These are phyloP conservation scores for Rhodotorula taiwanensis DNA, from an alignment of 768 basidiomycete genomes.

Conservation along the genomic window DNA sequence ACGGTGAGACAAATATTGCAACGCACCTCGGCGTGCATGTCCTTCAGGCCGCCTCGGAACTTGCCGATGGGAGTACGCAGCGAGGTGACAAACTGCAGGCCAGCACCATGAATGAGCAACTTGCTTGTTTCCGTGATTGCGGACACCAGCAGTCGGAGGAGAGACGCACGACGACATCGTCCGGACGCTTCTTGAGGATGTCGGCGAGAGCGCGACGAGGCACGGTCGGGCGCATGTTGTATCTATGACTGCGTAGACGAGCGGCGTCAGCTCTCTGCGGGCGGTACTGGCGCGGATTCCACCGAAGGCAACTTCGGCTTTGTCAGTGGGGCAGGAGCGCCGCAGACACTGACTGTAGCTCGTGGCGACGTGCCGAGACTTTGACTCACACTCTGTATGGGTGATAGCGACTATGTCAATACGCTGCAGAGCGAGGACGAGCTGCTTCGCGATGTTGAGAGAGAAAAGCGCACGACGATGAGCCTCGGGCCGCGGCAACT, in stretches of 20 bases:
- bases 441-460: too few relatives aligned
- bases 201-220: constrained; percentile 20
- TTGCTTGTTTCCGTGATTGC: neutral
- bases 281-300: too few relatives aligned
- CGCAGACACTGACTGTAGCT: too few relatives aligned
- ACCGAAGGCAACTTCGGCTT: too few relatives aligned
- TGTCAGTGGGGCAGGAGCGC: too few relatives aligned
- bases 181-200: constrained; percentile 23
- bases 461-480: neutral
- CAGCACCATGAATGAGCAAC: neutral
- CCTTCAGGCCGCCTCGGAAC: constrained; percentile 79
- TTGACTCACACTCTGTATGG: too few relatives aligned
- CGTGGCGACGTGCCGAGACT: too few relatives aligned
- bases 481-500: neutral
- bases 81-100: constrained; percentile 57
- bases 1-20: neutral
- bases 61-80: constrained; percentile 89
- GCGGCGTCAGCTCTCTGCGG: neutral
- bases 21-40: constrained; percentile 48
- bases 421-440: too few relatives aligned
- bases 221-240: constrained; percentile 13
- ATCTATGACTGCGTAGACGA: too few relatives aligned
- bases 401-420: too few relatives aligned
- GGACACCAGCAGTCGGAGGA: too few relatives aligned
- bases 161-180: constrained; percentile 28